A percentile compares a stretch with the other conserved stretches of the same genome.
Conservation (phyloP, 495 filamentous ascomycete species). For the Neurospora intermedia region DNA sequence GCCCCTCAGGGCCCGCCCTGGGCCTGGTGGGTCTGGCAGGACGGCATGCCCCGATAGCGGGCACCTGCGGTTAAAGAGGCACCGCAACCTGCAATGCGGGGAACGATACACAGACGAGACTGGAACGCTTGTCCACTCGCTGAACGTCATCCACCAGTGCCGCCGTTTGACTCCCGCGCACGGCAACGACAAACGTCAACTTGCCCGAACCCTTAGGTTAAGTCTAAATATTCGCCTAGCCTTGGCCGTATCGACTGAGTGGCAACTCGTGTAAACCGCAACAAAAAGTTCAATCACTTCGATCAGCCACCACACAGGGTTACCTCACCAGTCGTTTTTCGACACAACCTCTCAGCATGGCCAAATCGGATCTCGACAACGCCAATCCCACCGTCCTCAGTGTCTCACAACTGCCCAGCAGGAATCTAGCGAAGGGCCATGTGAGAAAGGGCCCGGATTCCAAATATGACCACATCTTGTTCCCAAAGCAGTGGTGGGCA, state of each 20-base stretch:
- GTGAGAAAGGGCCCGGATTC: conserved; percentile 20
- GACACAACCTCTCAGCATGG: conserved; percentile 10
- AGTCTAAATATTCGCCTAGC: not conserved
- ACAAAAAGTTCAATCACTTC: not conserved
- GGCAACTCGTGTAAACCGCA: not conserved
- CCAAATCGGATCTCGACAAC: conserved; percentile 50
- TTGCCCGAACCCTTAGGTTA: not conserved
- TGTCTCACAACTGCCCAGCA: conserved; percentile 80
- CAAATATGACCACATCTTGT: conserved; percentile 27
- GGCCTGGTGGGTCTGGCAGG: not conserved
- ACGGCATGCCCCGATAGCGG: not conserved
- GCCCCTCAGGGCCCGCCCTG: not conserved
- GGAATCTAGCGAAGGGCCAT: conserved; percentile 27
- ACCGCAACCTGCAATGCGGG: not conserved
- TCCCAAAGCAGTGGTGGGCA: conserved; percentile 21
- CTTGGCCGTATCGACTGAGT: not conserved
- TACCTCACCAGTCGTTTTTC: not conserved
- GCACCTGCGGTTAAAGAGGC: not conserved
- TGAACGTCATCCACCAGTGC: not conserved
- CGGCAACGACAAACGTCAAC: not conserved
- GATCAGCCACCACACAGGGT: not conserved
- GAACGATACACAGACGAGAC: not conserved
- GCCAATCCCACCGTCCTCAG: conserved; percentile 91
- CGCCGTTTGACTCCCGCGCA: not conserved
- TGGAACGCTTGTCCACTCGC: not conserved